phyloP scores from a whole-genome alignment of 352 stramenopile species.

The Aphanomyces euteiches region DNA sequence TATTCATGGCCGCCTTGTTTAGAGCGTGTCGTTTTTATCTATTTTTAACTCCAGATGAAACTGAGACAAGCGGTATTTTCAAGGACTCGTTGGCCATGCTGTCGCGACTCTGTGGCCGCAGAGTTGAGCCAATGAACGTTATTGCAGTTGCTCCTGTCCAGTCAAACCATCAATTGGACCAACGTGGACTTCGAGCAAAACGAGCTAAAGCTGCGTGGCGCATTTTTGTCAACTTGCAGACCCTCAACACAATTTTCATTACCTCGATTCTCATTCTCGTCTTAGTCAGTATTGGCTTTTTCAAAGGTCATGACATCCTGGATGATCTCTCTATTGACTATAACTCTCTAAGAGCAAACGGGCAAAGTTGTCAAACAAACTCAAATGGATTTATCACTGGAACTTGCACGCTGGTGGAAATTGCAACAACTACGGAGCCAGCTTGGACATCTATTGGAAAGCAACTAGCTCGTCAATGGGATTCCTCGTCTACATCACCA shows the following conservation, averaged over 20 bases:
- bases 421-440: slow-evolving; percentile 1
- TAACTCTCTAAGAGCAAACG: background rate
- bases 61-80: too few relatives aligned
- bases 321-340: background rate
- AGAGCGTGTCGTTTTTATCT: too few relatives aligned
- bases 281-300: slow-evolving; percentile 5
- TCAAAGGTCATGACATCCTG: slow-evolving; percentile 8
- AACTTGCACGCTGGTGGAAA: slow-evolving; percentile 4
- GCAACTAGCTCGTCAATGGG: background rate
- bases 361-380: background rate
- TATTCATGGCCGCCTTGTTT: too few relatives aligned
- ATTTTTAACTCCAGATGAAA: too few relatives aligned
- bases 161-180: too few relatives aligned
- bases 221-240: too few relatives aligned
- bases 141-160: too few relatives aligned
- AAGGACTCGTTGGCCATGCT: too few relatives aligned
- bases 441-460: slow-evolving; percentile 6
- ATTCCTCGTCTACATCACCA: background rate
- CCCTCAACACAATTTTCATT: background rate
- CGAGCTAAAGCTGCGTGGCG: too few relatives aligned
- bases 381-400: background rate
- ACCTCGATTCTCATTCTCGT: slow-evolving; percentile 1
- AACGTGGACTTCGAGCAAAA: too few relatives aligned
- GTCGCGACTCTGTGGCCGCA: too few relatives aligned
- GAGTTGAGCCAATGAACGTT: too few relatives aligned